A percentile compares a stretch with the other conserved stretches of the same genome.
Conservation (phyloP, 2,329 filamentous ascomycete genomes). For the Phaeosphaeria sp. region DNA sequence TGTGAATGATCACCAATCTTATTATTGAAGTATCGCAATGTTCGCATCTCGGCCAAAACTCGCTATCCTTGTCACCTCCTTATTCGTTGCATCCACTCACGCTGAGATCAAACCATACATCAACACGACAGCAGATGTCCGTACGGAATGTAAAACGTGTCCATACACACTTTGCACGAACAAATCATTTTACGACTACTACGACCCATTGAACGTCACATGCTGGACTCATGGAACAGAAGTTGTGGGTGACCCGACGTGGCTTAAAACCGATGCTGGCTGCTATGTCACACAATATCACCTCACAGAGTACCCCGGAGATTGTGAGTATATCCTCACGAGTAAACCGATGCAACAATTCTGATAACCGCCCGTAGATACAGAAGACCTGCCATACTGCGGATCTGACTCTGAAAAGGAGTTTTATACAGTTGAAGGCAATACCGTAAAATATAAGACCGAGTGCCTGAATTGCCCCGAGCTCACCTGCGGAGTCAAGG, state of each 20-base stretch:
- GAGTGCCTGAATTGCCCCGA: conserved; percentile 35
- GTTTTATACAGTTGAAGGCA: conserved; percentile 29
- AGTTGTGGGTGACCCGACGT: conserved; percentile 34
- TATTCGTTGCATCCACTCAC: not conserved
- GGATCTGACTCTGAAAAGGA: conserved; percentile 32
- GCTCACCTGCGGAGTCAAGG: conserved; percentile 25
- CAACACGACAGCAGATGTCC: conserved; percentile 25
- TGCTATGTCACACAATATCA: conserved; percentile 43
- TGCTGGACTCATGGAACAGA: conserved; percentile 40
- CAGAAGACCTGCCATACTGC: conserved; percentile 32
- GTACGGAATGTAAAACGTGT: conserved; percentile 42
- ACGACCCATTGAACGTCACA: conserved; percentile 30
- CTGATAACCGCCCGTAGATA: conserved; percentile 15
- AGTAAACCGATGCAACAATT: not conserved
- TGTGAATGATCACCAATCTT: not conserved
- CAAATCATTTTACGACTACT: conserved; percentile 19
- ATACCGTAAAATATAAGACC: conserved; percentile 34
- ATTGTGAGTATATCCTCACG: conserved; percentile 19
- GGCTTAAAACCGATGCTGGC: conserved; percentile 33
- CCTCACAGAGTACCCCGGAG: conserved; percentile 29
- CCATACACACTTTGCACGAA: conserved; percentile 38
- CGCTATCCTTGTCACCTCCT: not conserved
- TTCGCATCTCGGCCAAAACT: conserved; percentile 6
- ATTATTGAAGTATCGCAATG: conserved; percentile 1
- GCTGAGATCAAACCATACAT: conserved; percentile 24